Evolutionary conservation across 306 rosid species (phyloP).

Genomic region (Gillenia trifoliata): DNA sequence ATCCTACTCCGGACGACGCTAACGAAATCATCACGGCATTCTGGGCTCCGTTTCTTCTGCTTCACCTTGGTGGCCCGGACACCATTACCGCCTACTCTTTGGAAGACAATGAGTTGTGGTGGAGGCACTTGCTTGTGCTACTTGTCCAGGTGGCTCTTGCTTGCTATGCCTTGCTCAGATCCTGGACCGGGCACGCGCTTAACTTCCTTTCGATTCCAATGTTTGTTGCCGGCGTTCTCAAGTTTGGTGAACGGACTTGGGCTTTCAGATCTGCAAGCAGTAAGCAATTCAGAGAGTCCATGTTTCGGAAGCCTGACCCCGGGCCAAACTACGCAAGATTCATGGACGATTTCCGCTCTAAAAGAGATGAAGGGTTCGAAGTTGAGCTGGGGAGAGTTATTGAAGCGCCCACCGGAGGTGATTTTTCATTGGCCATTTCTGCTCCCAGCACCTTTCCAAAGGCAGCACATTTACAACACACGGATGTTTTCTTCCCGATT

Average conservation of each 20-base stretch:
- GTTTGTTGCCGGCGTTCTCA: constrained; percentile 27
- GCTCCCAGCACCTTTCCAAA: background rate
- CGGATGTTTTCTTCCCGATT: constrained; percentile 21
- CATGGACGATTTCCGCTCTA: constrained; percentile 21
- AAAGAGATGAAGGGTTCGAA: constrained; percentile 10
- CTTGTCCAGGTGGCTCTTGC: constrained; percentile 11
- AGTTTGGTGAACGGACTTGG: constrained; percentile 34
- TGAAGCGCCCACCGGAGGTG: background rate
- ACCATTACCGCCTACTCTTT: constrained; percentile 31
- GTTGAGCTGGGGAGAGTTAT: background rate
- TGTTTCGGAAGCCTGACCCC: constrained; percentile 30
- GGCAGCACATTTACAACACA: background rate
- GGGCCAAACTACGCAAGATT: constrained; percentile 30
- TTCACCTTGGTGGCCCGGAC: constrained; percentile 46
- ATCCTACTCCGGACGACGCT: too few species aligned
- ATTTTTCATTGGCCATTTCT: too few species aligned
- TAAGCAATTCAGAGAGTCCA: constrained; percentile 26
- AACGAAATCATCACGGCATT: too few species aligned
- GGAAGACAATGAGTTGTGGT: constrained; percentile 39
- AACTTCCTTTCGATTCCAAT: constrained; percentile 18
- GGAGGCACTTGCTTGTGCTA: constrained; percentile 18
- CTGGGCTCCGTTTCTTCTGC: constrained; percentile 44
- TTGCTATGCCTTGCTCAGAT: constrained; percentile 2
- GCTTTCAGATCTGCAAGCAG: constrained; percentile 27
- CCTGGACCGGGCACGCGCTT: constrained; percentile 1